Conservation (phyloP, 2,329 filamentous ascomycete species). For the Ceratocystis lukuohia region DNA sequence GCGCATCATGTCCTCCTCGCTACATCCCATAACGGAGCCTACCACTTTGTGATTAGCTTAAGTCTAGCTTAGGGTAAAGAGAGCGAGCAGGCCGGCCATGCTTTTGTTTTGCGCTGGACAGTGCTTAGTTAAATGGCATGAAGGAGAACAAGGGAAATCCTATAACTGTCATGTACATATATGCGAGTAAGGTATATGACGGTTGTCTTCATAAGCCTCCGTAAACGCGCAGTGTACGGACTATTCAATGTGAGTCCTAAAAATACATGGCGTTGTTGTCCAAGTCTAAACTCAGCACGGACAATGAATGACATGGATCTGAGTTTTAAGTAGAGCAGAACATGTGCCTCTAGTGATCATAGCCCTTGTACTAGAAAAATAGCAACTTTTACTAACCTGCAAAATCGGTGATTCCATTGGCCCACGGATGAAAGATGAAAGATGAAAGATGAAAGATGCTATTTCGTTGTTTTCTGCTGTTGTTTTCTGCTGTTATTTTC, state of each 20-base stretch:
- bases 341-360: background rate
- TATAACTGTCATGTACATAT: background rate
- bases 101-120: background rate
- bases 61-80: background rate
- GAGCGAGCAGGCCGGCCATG: background rate
- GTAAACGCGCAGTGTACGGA: background rate
- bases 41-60: background rate
- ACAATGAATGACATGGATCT: background rate
- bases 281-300: background rate
- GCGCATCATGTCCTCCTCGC: background rate
- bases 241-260: background rate
- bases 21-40: background rate
- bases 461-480: too few relatives aligned
- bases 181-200: too few relatives aligned
- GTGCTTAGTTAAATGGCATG: background rate
- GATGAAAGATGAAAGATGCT: too few relatives aligned
- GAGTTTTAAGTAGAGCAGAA: background rate
- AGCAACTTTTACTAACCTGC: background rate
- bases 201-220: background rate
- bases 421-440: background rate
- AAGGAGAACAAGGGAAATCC: background rate
- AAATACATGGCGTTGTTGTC: background rate
- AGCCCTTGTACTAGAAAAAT: background rate
- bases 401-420: background rate
- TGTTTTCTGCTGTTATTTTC: too few relatives aligned